Evolutionary conservation across 2,329 filamentous ascomycete genomes (phyloP), one percentile per base, ranked within the genome.

Genomic region (Clonostachys rhizophaga): DNA sequence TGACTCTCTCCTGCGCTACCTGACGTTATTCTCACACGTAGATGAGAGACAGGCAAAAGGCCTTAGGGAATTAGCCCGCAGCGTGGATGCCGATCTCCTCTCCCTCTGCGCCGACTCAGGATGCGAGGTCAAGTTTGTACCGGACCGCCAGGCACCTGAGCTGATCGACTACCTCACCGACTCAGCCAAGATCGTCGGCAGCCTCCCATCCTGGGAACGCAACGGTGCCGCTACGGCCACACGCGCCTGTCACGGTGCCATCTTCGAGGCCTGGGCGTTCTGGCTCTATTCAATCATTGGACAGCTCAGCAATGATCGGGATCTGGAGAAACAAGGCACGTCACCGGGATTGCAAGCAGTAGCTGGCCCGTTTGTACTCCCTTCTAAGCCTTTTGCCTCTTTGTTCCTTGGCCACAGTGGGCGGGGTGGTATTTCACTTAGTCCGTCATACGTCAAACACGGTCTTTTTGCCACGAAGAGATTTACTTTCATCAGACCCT

Each of bases 251-350:
- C 64, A 67, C 36, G 59, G 56, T 2, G 55, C 61, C 5, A 58
- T 63, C 2, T 70, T 69, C 35, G 67, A 70, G 48, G 50, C 60
- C 2, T 70, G 67, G 66, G 65, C 63, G 1, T 71, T 71, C 43
- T 72, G 69, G 67, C 53, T 70, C 5, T 68, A 68, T 50, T 60
- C 66, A 6, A 59, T 70, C 43, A 58, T 70, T 10, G 69, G 67
- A 2, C 67, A 71, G 42, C 54, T 70, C 5, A 58, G 55, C 16
- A 48, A 56, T 8, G 66, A 71, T 46, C 44, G 48, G 4, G 69
- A 72, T 50, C 50, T 71, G 17, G 50, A 51, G 14, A 44, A 47
- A 10, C 47, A 48, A 1, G 59, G 55, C 2, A 43, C 58, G 8
- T 42, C 42, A 4, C 36, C 54, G 4, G 47, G 56, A 16, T 49